These are phyloP conservation scores for Babesia ovis DNA, from an alignment of 169 alveolate species.

Conservation along the genomic window DNA sequence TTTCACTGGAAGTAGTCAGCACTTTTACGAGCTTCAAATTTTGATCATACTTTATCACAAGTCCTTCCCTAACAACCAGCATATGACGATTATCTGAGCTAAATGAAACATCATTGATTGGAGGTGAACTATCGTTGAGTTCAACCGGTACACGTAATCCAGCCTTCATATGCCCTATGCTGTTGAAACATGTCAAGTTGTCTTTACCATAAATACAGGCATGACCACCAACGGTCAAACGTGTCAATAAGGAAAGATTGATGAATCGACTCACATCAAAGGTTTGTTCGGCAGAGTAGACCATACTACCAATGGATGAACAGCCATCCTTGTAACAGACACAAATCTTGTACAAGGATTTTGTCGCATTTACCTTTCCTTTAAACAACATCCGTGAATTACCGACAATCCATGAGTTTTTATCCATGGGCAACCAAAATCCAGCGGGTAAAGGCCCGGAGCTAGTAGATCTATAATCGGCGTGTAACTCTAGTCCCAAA, in stretches of 20 bases:
- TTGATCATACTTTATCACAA: conserved; percentile 6
- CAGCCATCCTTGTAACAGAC: conserved; percentile 38
- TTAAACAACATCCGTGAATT: conserved; percentile 1
- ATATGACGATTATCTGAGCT: background rate
- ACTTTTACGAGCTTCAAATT: background rate
- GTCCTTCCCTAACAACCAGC: conserved; percentile 21
- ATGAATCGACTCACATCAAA: conserved; percentile 35
- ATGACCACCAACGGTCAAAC: background rate
- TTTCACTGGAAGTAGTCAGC: background rate
- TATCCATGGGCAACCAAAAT: conserved; percentile 43
- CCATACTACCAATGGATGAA: conserved; percentile 30
- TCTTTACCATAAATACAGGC: conserved; percentile 44
- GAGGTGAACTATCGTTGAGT: background rate
- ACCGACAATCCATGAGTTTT: conserved; percentile 1
- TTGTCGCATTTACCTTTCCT: conserved; percentile 15
- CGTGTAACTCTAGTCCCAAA: background rate
- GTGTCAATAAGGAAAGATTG: background rate
- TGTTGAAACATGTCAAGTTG: conserved; percentile 25
- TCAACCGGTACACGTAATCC: background rate
- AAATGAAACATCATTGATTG: conserved; percentile 6
- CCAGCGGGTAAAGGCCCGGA: conserved; percentile 10
- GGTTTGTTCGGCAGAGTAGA: conserved; percentile 9
- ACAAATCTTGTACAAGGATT: conserved; percentile 42
- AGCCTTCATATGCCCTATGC: conserved; percentile 1
- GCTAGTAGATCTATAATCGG: background rate